Base-by-base conservation (phyloP, 78 protist species). In the Polysphondylium violaceum region DNA sequence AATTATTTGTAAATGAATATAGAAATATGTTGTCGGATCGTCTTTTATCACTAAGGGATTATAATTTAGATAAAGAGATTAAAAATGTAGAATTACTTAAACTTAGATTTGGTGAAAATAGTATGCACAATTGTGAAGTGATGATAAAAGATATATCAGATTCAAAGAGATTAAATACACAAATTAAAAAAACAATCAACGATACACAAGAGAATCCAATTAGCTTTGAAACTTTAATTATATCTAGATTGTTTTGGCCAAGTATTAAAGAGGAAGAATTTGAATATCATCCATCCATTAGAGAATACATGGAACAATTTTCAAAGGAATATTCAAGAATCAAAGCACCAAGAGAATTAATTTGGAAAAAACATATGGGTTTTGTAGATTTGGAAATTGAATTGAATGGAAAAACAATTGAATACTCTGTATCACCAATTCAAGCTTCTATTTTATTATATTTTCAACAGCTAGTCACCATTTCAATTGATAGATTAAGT, bases 111-210 rank as follows among this genome's bases (percentile, higher is more conserved):
- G 98, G 98, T n/a, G 98, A 96, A 43, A 14, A 31, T 16, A 31
- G 76, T 38, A 23, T 96, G 50, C 77, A 67, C 21, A 36, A 23
- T 29, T 94, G 97, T 74, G 97, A 96, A 36, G 79, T 96, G 55
- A 96, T 96, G 97, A 60, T 96, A 33, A 58, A 65, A 40, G 98
- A 96, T 76, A 44, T 96, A n/a, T 23, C 87, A 29, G 98, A 96
- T 35, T 95, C 97, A 16, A 87, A 81, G 67, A 74, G 97, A 35
- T 17, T 94, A 60, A 74, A 86, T 69, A 68, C 25, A 27, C 88
- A 78, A 55, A 74, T 76, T 40, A 17, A 21, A 14, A 31, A 58
- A 3, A 55, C 11, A n/a, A 31, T 5, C 8, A 56, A n/a, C 9
- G 44, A 44, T 16, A 23, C 25, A 35, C 31, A 0, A 5, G 67